Conservation (phyloP, 2,329 filamentous ascomycete species). For the Chlorencoelia australis region DNA sequence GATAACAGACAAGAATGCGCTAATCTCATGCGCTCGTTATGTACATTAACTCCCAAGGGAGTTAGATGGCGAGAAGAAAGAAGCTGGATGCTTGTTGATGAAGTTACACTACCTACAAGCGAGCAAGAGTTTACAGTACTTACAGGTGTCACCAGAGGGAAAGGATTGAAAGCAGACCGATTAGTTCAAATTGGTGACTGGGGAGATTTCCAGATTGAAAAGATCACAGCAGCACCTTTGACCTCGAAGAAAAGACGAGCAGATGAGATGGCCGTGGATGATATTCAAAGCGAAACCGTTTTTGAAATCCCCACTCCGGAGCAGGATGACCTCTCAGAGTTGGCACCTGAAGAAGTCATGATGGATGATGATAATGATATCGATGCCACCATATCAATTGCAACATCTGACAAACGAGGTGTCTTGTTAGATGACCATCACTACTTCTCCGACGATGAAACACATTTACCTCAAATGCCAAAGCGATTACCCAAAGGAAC, state of each 20-base stretch:
- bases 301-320: slow-evolving; percentile 68
- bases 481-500: slow-evolving; percentile 82
- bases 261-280: slow-evolving; percentile 60
- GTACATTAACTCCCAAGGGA: slow-evolving; percentile 85
- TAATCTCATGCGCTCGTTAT: slow-evolving; percentile 83
- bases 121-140: slow-evolving; percentile 57
- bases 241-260: slow-evolving; percentile 50
- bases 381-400: slow-evolving; percentile 38
- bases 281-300: slow-evolving; percentile 41
- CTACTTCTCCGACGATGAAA: slow-evolving; percentile 88
- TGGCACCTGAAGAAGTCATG: slow-evolving; percentile 76
- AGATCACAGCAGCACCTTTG: slow-evolving; percentile 70
- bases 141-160: slow-evolving; percentile 78
- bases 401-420: slow-evolving; percentile 57
- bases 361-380: slow-evolving; percentile 59
- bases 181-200: slow-evolving; percentile 87
- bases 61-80: slow-evolving; percentile 92
- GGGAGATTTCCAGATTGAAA: slow-evolving; percentile 87
- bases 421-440: slow-evolving; percentile 94
- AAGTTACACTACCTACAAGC: slow-evolving; percentile 59
- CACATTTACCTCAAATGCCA: slow-evolving; percentile 47
- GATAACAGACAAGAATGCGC: slow-evolving; percentile 84
- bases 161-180: slow-evolving; percentile 78
- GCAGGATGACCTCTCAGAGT: slow-evolving; percentile 69
- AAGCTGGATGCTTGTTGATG: slow-evolving; percentile 89